phyloP scores from a whole-genome alignment of 2,329 filamentous ascomycete species.

The Stagonosporopsis cucurbitacearum region DNA sequence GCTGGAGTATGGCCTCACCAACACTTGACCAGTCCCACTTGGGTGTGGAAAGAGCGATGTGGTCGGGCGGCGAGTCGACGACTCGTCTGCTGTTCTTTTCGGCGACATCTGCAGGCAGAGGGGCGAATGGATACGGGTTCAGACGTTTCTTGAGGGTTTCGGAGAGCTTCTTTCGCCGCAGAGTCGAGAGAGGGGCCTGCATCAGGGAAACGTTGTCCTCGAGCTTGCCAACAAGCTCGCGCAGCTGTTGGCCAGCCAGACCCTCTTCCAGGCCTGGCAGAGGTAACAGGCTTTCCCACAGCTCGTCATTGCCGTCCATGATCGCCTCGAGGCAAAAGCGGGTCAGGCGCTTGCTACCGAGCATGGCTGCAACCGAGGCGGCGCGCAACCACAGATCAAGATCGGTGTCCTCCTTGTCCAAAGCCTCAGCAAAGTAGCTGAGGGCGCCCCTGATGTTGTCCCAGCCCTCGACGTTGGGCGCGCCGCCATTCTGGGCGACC shows the following conservation, averaged over 20 bases:
- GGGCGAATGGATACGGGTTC: conserved; percentile 58
- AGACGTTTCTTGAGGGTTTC: conserved; percentile 60
- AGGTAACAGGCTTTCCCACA: conserved; percentile 59
- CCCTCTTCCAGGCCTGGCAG: conserved; percentile 59
- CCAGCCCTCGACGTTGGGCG: conserved; percentile 44
- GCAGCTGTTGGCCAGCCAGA: conserved; percentile 46
- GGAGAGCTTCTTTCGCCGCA: conserved; percentile 59
- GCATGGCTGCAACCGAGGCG: conserved; percentile 62
- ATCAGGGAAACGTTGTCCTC: conserved; percentile 63
- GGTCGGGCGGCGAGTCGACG: conserved; percentile 43
- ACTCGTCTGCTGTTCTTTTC: conserved; percentile 23
- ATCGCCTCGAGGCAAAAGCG: conserved; percentile 70
- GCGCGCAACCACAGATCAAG: conserved; percentile 69
- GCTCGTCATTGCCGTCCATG: conserved; percentile 66
- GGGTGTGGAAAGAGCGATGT: conserved; percentile 41
- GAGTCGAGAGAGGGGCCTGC: conserved; percentile 58
- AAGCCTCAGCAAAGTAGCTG: conserved; percentile 64
- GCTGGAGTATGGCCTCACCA: conserved; percentile 56
- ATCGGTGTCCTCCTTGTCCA: conserved; percentile 70
- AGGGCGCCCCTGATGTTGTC: conserved; percentile 48
- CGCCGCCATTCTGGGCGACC: conserved; percentile 37
- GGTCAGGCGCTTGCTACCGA: conserved; percentile 64
- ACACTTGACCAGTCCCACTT: conserved; percentile 57
- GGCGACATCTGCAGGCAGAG: conserved; percentile 46
- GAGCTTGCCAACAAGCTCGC: conserved; percentile 56